Base-by-base conservation (phyloP, 2,329 filamentous ascomycete species). In the Zymoseptoria pseudotritici region DNA sequence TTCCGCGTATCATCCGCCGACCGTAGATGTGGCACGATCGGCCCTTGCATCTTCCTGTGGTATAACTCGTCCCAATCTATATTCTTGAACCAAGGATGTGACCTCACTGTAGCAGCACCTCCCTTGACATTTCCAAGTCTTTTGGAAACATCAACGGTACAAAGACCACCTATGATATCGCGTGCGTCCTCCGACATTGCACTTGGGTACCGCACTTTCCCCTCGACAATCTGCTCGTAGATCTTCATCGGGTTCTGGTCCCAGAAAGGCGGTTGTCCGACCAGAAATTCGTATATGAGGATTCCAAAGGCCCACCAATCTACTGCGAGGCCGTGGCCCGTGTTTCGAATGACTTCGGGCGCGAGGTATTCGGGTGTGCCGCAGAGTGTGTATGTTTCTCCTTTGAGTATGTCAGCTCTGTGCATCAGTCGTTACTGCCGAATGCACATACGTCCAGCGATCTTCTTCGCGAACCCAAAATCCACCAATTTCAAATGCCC, bases 251-350 rank as follows among this genome's bases (percentile, higher is more conserved):
- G 89, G 65, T 91, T 93, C 65, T 90, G 86, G 70, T 92, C 87
- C 88, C 89, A 94, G 71, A 93, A 94, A 0, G 90, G 90, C 13
- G 90, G 90, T 70, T 92, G 91, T 26, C 90, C 90, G 9, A 90
- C 91, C 54, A 93, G 77, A 71, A 93, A 93, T 71, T 94, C 90
- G 73, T 91, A 93, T 61, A 93, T 86, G 59, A 94, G 75, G 66
- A 93, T 91, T 24, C 90, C 90, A 66, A 94, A 80, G 0, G 90
- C 89, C 90, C 90, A 93, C 89, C 89, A 93, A 77, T 93, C 89
- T 42, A 93, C 89, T 13, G 89, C 88, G 53, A 82, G 81, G 57
- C 84, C 83, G 67, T 87, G 84, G 21, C 84, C 89, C 71, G 90
- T 91, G 72, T 90, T 91, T 65, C 90, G 85, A 66, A 93, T 92